Conservation (phyloP, 495 filamentous ascomycete species). For the Tuber microsphaerosporum region DNA sequence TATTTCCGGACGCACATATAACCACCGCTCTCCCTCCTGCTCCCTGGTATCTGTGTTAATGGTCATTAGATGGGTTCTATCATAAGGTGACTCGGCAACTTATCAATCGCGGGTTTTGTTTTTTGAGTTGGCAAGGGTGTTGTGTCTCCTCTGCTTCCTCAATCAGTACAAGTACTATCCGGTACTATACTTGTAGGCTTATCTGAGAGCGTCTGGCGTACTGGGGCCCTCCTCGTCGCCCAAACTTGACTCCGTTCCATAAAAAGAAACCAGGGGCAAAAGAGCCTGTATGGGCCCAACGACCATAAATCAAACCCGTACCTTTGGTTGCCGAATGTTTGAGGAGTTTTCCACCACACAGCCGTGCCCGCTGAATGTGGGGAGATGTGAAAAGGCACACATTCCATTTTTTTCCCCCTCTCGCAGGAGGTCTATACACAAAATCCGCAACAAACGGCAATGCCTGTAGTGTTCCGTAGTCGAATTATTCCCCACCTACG, state of each 20-base stretch:
- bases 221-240: constrained; percentile 7
- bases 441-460: constrained; percentile 27
- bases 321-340: constrained; percentile 20
- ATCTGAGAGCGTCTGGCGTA: constrained; percentile 25
- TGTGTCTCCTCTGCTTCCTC: background rate
- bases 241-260: constrained; percentile 28
- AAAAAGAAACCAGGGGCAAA: constrained; percentile 36
- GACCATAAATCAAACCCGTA: constrained; percentile 30
- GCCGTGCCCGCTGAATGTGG: background rate
- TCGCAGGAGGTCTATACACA: constrained; percentile 15
- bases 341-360: background rate
- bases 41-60: background rate
- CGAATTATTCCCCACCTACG: constrained; percentile 25
- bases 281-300: constrained; percentile 26
- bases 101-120: background rate
- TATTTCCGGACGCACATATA: background rate
- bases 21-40: background rate
- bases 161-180: background rate
- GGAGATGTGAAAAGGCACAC: constrained; percentile 5
- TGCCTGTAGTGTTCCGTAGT: constrained; percentile 37
- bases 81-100: background rate
- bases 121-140: background rate
- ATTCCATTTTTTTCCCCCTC: constrained; percentile 20
- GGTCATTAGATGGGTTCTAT: background rate
- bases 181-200: constrained; percentile 24